These are phyloP conservation scores for Neurospora cerealis DNA, from an alignment of 495 filamentous ascomycete genomes.

Conservation along the genomic window DNA sequence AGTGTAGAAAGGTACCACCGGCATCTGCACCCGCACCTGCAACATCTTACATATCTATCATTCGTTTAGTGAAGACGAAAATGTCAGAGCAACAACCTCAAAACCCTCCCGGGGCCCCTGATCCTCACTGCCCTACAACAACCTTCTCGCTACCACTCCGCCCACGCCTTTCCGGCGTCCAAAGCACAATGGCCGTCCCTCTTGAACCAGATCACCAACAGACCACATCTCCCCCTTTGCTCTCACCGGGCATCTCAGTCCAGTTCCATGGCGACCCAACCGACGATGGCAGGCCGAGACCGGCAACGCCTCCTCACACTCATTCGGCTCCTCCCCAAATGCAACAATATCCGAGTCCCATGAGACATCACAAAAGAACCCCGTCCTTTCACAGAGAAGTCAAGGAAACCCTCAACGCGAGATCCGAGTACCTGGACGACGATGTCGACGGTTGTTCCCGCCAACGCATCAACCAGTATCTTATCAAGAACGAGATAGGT, in stretches of 20 bases:
- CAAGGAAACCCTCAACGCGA: slow-evolving; percentile 90
- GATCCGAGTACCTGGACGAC: slow-evolving; percentile 75
- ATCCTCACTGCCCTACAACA: background rate
- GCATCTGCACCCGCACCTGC: background rate
- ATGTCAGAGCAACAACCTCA: background rate
- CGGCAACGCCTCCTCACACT: slow-evolving; percentile 9
- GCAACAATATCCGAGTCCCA: slow-evolving; percentile 48
- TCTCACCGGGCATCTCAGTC: slow-evolving; percentile 31
- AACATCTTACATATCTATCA: background rate
- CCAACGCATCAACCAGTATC: slow-evolving; percentile 87
- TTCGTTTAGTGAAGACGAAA: background rate
- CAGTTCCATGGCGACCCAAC: slow-evolving; percentile 24
- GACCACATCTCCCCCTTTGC: slow-evolving; percentile 12
- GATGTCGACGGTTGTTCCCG: slow-evolving; percentile 66
- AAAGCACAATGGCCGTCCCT: slow-evolving; percentile 4
- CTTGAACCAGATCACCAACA: background rate
- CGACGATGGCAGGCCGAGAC: background rate
- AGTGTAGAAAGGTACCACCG: background rate
- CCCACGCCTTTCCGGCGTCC: background rate
- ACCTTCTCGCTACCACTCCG: slow-evolving; percentile 9
- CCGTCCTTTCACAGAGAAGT: slow-evolving; percentile 61
- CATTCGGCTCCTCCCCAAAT: slow-evolving; percentile 26
- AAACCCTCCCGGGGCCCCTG: background rate
- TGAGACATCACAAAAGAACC: slow-evolving; percentile 66
- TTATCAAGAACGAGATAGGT: slow-evolving; percentile 91